Percentiles rank a stretch among this genome's conserved stretches.
Evolutionary conservation across 192 early-diverging fungal species (phyloP).

Genomic region (Chytriomyces sp.): DNA sequence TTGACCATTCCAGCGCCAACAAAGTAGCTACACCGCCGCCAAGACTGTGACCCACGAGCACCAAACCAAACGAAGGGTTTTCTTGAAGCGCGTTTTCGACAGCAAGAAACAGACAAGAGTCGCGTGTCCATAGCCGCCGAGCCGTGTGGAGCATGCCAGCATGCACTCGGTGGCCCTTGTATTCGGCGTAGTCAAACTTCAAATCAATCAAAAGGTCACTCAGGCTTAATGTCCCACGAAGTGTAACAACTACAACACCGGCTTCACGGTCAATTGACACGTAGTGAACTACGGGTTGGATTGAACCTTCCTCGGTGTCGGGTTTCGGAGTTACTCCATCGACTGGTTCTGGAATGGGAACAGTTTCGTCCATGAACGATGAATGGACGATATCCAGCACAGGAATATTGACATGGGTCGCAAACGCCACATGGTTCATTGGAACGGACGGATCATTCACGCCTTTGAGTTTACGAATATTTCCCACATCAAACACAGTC

Average conservation of each 20-base stretch:
- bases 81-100: conserved; percentile 73
- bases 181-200: conserved; percentile 43
- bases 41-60: conserved; percentile 86
- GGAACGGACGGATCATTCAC: conserved; percentile 39
- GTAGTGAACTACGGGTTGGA: conserved; percentile 53
- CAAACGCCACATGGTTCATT: conserved; percentile 56
- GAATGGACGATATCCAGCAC: conserved; percentile 56
- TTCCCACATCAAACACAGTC: conserved; percentile 46
- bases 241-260: conserved; percentile 47
- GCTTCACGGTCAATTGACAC: conserved; percentile 51
- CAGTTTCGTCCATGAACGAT: conserved; percentile 26
- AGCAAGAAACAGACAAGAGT: conserved; percentile 38
- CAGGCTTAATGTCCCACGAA: conserved; percentile 59
- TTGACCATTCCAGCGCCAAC: conserved; percentile 80
- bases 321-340: too few species aligned
- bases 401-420: conserved; percentile 54
- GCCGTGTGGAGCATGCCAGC: conserved; percentile 50
- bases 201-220: conserved; percentile 52
- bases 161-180: conserved; percentile 42
- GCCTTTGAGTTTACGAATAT: conserved; percentile 42
- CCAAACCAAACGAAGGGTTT: conserved; percentile 80
- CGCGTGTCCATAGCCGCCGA: conserved; percentile 37
- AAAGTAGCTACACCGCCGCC: conserved; percentile 88
- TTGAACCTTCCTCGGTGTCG: conserved; percentile 12
- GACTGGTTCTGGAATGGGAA: too few species aligned